Evolutionary conservation across 306 rosid genomes (phyloP).

Genomic region (Malus sylvestris): DNA sequence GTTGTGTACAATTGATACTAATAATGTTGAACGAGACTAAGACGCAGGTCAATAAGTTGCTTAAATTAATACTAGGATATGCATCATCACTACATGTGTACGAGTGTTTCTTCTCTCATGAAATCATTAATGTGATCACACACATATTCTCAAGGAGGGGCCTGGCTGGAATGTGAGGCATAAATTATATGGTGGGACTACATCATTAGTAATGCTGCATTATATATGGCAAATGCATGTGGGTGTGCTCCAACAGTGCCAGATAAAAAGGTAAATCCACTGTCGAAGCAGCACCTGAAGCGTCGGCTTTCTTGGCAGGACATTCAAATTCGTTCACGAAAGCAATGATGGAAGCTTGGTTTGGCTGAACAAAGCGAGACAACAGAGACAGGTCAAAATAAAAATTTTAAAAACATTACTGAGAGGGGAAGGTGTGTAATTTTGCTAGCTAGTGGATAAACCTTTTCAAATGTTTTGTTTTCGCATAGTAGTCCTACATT

Average conservation of each 20-base stretch:
- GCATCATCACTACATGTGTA: neutral
- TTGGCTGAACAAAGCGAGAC: constrained; percentile 1
- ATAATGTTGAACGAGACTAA: neutral
- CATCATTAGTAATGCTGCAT: neutral
- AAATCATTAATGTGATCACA: neutral
- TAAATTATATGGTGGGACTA: neutral
- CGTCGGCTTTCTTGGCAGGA: neutral
- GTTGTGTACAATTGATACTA: no score
- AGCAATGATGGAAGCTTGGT: neutral
- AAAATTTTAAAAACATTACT: neutral
- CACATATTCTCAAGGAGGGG: neutral
- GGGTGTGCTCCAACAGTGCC: neutral
- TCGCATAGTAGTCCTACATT: constrained; percentile 19
- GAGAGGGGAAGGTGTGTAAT: neutral
- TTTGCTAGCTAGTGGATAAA: constrained; percentile 5
- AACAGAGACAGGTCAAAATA: neutral
- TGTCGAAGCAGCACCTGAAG: constrained; percentile 1
- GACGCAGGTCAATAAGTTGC: neutral
- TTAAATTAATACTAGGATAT: neutral
- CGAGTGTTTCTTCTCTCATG: neutral
- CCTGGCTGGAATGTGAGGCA: neutral
- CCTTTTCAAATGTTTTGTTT: constrained; percentile 14
- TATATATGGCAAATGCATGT: neutral
- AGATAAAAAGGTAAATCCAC: neutral
- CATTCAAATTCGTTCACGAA: neutral